A percentile compares a stretch with the other conserved stretches of the same genome.
phyloP scores from a whole-genome alignment of 1,284 basidiomycete genomes.

The Acaromyces ingoldii region DNA sequence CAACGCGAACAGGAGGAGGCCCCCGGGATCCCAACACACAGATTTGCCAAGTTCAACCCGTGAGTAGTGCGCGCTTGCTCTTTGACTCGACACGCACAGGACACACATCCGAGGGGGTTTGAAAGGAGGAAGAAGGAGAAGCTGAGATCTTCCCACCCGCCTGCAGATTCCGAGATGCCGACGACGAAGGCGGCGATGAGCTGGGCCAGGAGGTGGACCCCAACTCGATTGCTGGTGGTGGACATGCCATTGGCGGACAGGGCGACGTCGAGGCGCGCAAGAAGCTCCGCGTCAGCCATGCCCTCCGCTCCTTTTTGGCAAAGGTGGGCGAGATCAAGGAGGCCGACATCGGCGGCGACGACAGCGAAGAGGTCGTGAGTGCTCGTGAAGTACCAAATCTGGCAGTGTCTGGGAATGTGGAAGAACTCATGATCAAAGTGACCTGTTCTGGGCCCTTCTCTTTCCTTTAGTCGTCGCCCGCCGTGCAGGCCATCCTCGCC shows the following conservation, averaged over 20 bases:
- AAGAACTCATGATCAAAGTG: neutral
- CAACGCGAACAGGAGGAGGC: neutral
- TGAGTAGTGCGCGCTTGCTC: neutral
- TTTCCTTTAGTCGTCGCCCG: neutral
- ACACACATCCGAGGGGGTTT: neutral
- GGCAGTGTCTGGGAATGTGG: neutral
- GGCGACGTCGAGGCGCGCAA: slow-evolving; percentile 24
- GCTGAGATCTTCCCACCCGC: neutral
- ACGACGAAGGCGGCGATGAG: slow-evolving; percentile 33
- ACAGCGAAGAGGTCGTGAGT: neutral
- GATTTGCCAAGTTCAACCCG: slow-evolving; percentile 34
- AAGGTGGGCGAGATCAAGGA: slow-evolving; percentile 19
- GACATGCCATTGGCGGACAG: slow-evolving; percentile 28
- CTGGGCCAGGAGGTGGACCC: slow-evolving; percentile 36
- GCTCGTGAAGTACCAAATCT: neutral
- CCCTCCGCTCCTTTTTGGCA: slow-evolving; percentile 25
- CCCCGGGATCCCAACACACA: slow-evolving; percentile 7
- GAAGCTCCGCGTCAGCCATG: slow-evolving; percentile 32
- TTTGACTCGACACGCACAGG: neutral
- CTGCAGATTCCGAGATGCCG: slow-evolving; percentile 14
- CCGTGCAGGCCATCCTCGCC: slow-evolving; percentile 24
- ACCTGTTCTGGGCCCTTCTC: neutral
- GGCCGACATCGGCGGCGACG: slow-evolving; percentile 18
- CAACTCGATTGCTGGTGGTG: slow-evolving; percentile 38
- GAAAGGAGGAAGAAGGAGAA: neutral